Conservation (phyloP, 176 grass and related monocot genomes). For the Raddia guianensis region DNA sequence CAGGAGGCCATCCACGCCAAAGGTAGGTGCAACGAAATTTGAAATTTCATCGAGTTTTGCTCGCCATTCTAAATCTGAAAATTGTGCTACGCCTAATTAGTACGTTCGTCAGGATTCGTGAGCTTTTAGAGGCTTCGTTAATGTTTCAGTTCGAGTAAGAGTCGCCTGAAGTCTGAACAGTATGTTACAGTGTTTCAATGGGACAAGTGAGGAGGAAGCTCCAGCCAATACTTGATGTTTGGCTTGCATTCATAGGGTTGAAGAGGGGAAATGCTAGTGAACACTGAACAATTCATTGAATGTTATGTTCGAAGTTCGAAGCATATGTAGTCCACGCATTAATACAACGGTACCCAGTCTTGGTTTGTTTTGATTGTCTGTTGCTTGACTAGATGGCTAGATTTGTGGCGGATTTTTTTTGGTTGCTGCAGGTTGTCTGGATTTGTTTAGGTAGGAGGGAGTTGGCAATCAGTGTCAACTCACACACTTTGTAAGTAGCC, state of each 20-base stretch:
- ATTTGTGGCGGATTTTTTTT: constrained; percentile 11
- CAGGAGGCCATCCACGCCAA: constrained; percentile 73
- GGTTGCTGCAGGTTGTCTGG: constrained; percentile 8
- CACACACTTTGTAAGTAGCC: constrained; percentile 12
- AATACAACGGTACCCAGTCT: background rate
- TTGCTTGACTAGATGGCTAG: background rate
- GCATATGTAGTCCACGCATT: background rate
- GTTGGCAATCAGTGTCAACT: constrained; percentile 25
- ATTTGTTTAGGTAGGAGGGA: constrained; percentile 32
- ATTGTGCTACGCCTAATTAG: background rate
- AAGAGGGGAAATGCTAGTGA: background rate
- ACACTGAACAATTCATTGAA: background rate
- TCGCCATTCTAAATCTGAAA: background rate
- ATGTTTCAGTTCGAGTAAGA: background rate
- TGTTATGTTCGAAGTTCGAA: background rate
- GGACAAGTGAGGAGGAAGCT: background rate
- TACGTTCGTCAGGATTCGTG: background rate
- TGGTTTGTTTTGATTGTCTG: background rate
- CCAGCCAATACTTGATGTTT: background rate
- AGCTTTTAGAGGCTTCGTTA: background rate
- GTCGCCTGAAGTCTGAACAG: background rate
- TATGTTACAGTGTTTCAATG: background rate
- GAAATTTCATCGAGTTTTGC: background rate
- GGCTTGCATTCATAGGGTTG: constrained; percentile 2
- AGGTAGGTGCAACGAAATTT: constrained; percentile 46